These are phyloP conservation scores for Spirogloea muscicola DNA, from an alignment of 139 green algal species.

Conservation along the genomic window DNA sequence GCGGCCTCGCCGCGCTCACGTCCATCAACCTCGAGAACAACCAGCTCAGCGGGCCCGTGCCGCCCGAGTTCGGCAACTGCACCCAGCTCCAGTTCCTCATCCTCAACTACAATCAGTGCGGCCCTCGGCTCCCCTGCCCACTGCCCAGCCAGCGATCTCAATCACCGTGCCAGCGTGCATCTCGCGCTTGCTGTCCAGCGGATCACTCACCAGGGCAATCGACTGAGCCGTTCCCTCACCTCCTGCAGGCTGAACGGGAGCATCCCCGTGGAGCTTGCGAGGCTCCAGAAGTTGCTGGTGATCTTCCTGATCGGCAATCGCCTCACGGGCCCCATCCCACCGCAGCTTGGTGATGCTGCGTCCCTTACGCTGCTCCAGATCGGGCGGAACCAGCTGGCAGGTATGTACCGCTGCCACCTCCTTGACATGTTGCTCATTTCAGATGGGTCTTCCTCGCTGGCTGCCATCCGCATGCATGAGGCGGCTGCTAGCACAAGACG, in stretches of 20 bases:
- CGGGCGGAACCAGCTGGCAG: no score
- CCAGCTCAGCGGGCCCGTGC: neutral
- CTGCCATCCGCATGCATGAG: no score
- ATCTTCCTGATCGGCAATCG: neutral
- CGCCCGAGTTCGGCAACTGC: constrained; percentile 1
- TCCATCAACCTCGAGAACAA: constrained; percentile 6
- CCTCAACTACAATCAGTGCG: neutral
- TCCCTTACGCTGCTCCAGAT: no score
- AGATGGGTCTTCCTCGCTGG: no score
- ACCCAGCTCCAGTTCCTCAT: neutral
- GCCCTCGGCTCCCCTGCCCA: neutral
- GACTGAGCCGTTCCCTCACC: neutral
- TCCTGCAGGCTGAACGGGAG: neutral
- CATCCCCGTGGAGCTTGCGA: no score
- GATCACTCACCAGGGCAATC: neutral
- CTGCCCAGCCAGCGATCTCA: neutral
- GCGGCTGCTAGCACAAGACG: no score
- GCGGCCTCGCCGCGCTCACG: neutral
- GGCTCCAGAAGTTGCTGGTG: neutral
- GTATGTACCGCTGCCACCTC: no score
- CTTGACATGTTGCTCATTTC: no score
- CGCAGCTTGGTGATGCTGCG: no score
- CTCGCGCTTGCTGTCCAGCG: no score
- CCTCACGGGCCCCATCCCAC: constrained; percentile 1
- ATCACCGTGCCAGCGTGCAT: no score